These are phyloP conservation scores for Calonectria honghensis DNA, from an alignment of 2,329 filamentous ascomycete genomes.

Conservation along the genomic window DNA sequence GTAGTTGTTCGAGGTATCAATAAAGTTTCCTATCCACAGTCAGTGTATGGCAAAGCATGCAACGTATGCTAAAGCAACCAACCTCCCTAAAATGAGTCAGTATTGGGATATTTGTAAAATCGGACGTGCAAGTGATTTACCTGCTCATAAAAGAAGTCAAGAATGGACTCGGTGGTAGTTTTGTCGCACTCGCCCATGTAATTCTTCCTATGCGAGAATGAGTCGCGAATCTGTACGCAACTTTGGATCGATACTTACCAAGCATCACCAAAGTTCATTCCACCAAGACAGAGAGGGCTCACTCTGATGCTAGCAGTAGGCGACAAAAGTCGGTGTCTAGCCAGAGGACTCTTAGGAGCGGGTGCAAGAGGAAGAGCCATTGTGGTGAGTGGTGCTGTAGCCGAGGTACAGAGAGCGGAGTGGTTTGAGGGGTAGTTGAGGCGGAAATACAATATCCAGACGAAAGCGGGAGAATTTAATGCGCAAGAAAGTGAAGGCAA, in stretches of 20 bases:
- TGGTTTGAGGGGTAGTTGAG: neutral
- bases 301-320: constrained; percentile 79
- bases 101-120: neutral
- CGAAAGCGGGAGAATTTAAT: neutral
- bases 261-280: constrained; percentile 78
- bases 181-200: constrained; percentile 80
- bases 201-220: constrained; percentile 62
- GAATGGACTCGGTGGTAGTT: constrained; percentile 75
- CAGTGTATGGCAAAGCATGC: neutral
- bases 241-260: constrained; percentile 59
- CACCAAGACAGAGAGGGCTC: constrained; percentile 79
- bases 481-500: neutral
- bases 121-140: constrained; percentile 55
- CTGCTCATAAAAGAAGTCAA: constrained; percentile 79
- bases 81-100: constrained; percentile 55
- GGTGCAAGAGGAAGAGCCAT: constrained; percentile 63
- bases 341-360: constrained; percentile 75
- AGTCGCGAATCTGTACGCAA: neutral
- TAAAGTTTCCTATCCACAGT: constrained; percentile 76
- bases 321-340: constrained; percentile 79
- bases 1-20: constrained; percentile 83
- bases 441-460: neutral
- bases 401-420: constrained; percentile 7
- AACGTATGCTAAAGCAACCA: constrained; percentile 19
- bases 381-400: constrained; percentile 1